Conservation (phyloP, 179 eudicot genomes). For the Carnegiea gigantea region DNA sequence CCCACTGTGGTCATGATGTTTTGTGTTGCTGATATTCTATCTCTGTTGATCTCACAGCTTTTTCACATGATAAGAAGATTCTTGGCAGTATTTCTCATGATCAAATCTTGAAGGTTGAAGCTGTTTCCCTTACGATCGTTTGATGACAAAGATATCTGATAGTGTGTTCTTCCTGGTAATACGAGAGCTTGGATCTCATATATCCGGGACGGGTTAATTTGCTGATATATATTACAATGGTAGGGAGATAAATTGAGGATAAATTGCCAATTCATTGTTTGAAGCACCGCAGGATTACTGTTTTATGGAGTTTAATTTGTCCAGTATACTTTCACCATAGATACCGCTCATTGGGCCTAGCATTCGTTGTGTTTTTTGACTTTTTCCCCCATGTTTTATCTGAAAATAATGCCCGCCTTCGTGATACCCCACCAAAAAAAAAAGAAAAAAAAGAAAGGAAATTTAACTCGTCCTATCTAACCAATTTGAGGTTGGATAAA, state of each 20-base stretch:
- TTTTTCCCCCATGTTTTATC: too few relatives aligned
- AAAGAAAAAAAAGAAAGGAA: too few relatives aligned
- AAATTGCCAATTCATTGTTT: too few relatives aligned
- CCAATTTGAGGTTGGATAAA: too few relatives aligned
- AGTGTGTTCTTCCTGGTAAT: not conserved
- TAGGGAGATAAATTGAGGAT: not conserved
- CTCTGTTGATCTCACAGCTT: constrained; percentile 48
- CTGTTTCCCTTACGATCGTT: constrained; percentile 13
- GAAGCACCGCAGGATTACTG: too few relatives aligned
- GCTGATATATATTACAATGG: not conserved
- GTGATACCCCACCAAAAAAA: too few relatives aligned
- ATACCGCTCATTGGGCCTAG: too few relatives aligned
- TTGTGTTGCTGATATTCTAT: not conserved
- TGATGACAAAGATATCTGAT: not conserved
- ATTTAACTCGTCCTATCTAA: too few relatives aligned
- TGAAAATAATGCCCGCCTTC: too few relatives aligned
- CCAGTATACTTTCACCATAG: too few relatives aligned
- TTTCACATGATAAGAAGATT: constrained; percentile 83
- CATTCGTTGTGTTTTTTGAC: too few relatives aligned
- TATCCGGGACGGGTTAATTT: not conserved
- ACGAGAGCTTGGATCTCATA: not conserved
- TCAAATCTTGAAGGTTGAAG: constrained; percentile 57
- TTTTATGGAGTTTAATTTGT: too few relatives aligned
- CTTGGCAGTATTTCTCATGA: constrained; percentile 98
- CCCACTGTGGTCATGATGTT: not conserved